Percentiles rank a stretch among this genome's conserved stretches.
Evolutionary conservation across 2,329 filamentous ascomycete genomes (phyloP).

Genomic region (Alternaria ventricosa): DNA sequence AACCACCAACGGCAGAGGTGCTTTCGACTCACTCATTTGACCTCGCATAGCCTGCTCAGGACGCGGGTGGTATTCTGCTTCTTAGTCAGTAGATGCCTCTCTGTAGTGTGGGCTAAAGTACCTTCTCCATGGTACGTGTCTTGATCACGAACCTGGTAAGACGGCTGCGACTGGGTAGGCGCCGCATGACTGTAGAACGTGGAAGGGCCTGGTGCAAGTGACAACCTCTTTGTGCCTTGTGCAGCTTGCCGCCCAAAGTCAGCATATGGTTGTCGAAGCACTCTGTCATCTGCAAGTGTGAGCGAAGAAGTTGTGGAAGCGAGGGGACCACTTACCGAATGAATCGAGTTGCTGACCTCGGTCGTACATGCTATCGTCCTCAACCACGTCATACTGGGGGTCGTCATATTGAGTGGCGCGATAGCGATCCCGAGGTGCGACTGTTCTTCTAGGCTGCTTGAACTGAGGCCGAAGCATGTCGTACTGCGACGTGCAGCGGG

Average conservation of each 20-base stretch:
- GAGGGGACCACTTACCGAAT: constrained; percentile 52
- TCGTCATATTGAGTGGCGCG: constrained; percentile 23
- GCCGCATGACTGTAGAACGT: constrained; percentile 7
- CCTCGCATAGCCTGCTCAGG: neutral
- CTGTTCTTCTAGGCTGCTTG: constrained; percentile 10
- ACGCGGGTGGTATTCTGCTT: constrained; percentile 4
- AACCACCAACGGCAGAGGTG: neutral
- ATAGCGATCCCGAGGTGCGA: constrained; percentile 33
- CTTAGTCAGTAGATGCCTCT: neutral
- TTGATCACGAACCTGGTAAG: neutral
- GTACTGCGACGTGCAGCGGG: constrained; percentile 14
- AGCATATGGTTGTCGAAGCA: constrained; percentile 41
- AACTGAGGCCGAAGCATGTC: constrained; percentile 21
- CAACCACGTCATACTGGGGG: constrained; percentile 27
- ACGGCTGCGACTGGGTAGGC: constrained; percentile 8
- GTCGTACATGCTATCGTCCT: constrained; percentile 32
- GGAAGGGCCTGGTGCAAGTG: constrained; percentile 37
- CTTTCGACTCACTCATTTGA: constrained; percentile 12
- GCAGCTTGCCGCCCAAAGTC: constrained; percentile 45
- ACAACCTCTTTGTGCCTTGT: constrained; percentile 46
- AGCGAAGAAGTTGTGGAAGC: neutral
- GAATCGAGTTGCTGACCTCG: constrained; percentile 49
- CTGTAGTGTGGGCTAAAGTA: neutral
- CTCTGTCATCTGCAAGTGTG: constrained; percentile 40
- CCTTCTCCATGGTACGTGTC: neutral